Evolutionary conservation across 2,329 filamentous ascomycete species (phyloP), one percentile per base, ranked within the genome.

Genomic region (Pseudomassariella vexata): DNA sequence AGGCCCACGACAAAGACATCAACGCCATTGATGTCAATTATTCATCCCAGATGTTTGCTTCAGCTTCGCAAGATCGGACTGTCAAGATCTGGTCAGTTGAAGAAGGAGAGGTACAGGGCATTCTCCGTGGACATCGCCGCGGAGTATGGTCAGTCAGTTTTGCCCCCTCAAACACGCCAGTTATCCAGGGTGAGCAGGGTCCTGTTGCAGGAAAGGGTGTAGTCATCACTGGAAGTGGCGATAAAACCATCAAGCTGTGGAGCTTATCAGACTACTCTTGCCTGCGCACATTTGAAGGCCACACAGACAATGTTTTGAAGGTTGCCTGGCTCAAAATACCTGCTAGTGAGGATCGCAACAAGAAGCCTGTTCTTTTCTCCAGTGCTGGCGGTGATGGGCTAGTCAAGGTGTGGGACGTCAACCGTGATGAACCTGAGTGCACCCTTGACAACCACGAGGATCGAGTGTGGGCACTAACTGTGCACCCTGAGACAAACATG

Each of bases 1-100:
- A 95, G 59, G 92, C 92, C 1, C 92, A 98, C 59, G 92, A 98
- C 53, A 98, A 98, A 56, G 92, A 98, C 46, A 98, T 98, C 60
- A 98, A 98, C 49, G 88, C 92, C 3, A 75, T 98, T 30, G 87
- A 94, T 42, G 71, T 92, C 9, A 85, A 88, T 42, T 73, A 79
- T 15, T 70, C 74, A 2, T 77, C 76, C 5, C 76, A 79, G n/a
- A 62, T 95, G 1, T 96, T 98, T 52, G 94, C 90, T 3, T 95
- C 92, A 1, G 90, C 92, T 19, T 96, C 90, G 5, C 92, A 98
- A 60, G 92, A 98, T 56, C 85, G 88, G 45, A 94, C 87, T 0
- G 88, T 96, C 45, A 98, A 96, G 63, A 92, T 98, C 37, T 98
- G 90, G 84, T 92, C 89, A 6, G 72, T 82, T 6, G 82, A 89